These are phyloP conservation scores for Pythium pyrilobum DNA, from an alignment of 352 stramenopile genomes.

Conservation along the genomic window DNA sequence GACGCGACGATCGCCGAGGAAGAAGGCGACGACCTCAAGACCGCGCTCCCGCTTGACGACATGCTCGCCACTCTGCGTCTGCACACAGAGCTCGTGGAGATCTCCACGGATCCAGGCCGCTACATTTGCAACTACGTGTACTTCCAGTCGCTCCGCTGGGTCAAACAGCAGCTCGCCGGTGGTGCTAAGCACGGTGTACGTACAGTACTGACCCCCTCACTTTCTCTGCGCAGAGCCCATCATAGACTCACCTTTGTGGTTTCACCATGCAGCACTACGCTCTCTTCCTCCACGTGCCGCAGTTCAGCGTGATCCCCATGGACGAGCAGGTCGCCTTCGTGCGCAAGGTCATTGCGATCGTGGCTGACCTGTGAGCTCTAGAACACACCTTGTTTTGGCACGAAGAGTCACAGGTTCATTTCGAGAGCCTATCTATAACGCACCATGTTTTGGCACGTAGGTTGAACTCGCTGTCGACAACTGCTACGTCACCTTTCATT, in stretches of 20 bases:
- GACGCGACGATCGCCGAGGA: constrained; percentile 44
- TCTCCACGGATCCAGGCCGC: constrained; percentile 70
- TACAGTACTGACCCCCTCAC: neutral
- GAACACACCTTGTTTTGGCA: constrained; percentile 5
- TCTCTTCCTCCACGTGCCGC: constrained; percentile 76
- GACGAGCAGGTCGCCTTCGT: constrained; percentile 61
- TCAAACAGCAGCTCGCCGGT: constrained; percentile 26
- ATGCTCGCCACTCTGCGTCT: constrained; percentile 35
- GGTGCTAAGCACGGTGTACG: neutral
- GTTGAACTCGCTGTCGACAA: too few relatives aligned
- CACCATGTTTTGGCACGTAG: constrained; percentile 9
- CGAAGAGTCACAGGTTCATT: too few relatives aligned
- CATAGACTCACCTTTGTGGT: neutral
- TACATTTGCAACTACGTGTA: constrained; percentile 89
- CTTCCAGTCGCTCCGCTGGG: constrained; percentile 70
- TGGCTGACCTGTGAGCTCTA: constrained; percentile 28
- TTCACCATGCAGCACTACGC: constrained; percentile 32
- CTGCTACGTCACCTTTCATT: too few relatives aligned
- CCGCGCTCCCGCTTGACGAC: constrained; percentile 49
- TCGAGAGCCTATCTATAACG: neutral
- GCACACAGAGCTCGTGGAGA: constrained; percentile 25
- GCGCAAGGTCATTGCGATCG: constrained; percentile 47
- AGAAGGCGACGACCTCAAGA: constrained; percentile 41
- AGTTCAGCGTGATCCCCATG: constrained; percentile 47
- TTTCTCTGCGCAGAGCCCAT: neutral